phyloP scores from a whole-genome alignment of 768 basidiomycete species.

The Kwoniella mangroviensis region DNA sequence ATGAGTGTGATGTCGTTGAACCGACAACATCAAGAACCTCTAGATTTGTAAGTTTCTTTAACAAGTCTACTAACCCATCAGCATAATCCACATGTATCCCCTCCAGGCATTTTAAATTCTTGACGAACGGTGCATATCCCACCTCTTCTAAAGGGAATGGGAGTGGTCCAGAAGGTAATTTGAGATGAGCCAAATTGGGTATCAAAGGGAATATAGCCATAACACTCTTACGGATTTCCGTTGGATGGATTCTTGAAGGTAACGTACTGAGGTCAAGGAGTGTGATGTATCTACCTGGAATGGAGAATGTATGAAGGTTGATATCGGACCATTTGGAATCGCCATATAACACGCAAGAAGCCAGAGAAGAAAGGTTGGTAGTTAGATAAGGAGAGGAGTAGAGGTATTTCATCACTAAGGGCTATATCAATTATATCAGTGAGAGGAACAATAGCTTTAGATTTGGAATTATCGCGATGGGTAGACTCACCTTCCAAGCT shows the following conservation, averaged over 20 bases:
- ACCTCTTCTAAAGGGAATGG: constrained; percentile 27
- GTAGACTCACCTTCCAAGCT: constrained; percentile 47
- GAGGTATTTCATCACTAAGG: constrained; percentile 40
- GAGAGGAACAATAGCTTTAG: not conserved
- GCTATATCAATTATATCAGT: constrained; percentile 16
- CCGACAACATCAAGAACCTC: constrained; percentile 19
- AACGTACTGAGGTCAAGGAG: constrained; percentile 69
- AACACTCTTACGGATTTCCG: constrained; percentile 19
- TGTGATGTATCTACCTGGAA: constrained; percentile 86
- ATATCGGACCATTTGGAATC: constrained; percentile 88
- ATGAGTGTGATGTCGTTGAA: not conserved
- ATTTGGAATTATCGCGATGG: not conserved
- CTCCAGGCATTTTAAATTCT: constrained; percentile 28
- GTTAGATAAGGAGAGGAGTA: constrained; percentile 40
- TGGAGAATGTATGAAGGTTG: constrained; percentile 80
- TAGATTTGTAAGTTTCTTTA: constrained; percentile 10
- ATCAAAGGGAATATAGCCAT: constrained; percentile 47
- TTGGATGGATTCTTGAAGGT: constrained; percentile 20
- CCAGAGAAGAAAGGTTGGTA: constrained; percentile 36
- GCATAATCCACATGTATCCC: constrained; percentile 23
- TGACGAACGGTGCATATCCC: constrained; percentile 22
- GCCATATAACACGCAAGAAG: constrained; percentile 65
- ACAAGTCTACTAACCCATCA: constrained; percentile 12
- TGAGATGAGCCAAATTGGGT: constrained; percentile 50
- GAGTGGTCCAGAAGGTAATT: constrained; percentile 38